phyloP scores from a whole-genome alignment of 352 stramenopile species.

The Hyaloperonospora arabidopsidis region DNA sequence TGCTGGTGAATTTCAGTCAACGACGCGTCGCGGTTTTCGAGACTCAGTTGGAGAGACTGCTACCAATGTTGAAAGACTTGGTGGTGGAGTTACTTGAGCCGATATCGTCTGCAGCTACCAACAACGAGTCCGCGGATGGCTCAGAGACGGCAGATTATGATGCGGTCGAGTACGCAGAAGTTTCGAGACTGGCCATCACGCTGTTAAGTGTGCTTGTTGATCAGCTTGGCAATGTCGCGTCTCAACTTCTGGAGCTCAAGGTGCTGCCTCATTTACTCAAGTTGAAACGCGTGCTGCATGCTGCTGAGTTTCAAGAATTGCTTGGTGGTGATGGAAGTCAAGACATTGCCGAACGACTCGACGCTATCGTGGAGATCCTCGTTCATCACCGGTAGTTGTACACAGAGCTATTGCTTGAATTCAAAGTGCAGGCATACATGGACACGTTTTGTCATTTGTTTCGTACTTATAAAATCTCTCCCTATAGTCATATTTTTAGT shows the following conservation, averaged over 20 bases:
- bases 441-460: background rate
- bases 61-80: conserved; percentile 36
- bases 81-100: conserved; percentile 25
- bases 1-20: conserved; percentile 72
- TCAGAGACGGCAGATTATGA: conserved; percentile 13
- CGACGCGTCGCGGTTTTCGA: conserved; percentile 34
- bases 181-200: conserved; percentile 48
- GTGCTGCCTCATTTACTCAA: conserved; percentile 25
- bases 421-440: too few species aligned
- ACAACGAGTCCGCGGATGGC: conserved; percentile 1
- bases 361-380: conserved; percentile 29
- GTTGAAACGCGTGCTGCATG: conserved; percentile 30
- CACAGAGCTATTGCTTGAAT: background rate
- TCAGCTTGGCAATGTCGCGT: conserved; percentile 28
- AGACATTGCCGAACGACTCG: conserved; percentile 32
- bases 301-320: conserved; percentile 7
- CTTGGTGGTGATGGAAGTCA: conserved; percentile 15
- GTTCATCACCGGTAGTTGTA: conserved; percentile 16
- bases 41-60: conserved; percentile 18
- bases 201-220: conserved; percentile 43
- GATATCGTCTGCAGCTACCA: conserved; percentile 4
- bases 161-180: conserved; percentile 40
- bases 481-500: conserved; percentile 1
- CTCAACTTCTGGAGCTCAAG: conserved; percentile 39
- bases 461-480: conserved; percentile 17